Conservation (phyloP, 305 asterid genomes). For the Caryopteris hybrid region DNA sequence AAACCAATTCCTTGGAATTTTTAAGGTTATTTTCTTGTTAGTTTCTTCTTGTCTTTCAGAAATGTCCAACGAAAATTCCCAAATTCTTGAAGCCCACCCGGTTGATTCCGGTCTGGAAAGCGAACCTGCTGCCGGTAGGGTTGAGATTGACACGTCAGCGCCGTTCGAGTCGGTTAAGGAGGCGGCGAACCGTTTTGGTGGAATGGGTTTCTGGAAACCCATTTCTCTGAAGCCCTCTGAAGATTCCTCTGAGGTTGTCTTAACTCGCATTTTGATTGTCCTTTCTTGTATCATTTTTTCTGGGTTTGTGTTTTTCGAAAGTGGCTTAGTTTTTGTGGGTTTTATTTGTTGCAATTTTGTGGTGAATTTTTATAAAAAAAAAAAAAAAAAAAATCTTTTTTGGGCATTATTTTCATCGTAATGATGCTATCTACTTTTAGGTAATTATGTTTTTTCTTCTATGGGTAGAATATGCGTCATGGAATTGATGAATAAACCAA, state of each 20-base stretch:
- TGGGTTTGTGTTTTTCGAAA: constrained; percentile 5
- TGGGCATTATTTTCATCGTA: background rate
- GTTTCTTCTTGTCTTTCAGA: constrained; percentile 2
- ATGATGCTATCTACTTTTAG: background rate
- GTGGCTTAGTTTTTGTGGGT: background rate
- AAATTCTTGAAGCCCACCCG: constrained; percentile 13
- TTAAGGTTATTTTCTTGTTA: background rate
- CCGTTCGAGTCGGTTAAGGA: constrained; percentile 94
- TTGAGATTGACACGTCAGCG: constrained; percentile 84
- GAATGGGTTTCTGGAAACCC: constrained; percentile 94
- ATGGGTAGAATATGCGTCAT: background rate
- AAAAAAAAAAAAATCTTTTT: too few relatives aligned
- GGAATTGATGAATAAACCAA: background rate
- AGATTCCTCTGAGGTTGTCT: constrained; percentile 33
- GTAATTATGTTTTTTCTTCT: background rate
- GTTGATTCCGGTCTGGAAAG: constrained; percentile 22
- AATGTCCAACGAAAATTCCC: constrained; percentile 30
- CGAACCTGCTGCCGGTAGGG: constrained; percentile 30
- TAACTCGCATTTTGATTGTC: constrained; percentile 3
- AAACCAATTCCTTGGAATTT: background rate
- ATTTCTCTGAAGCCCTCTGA: constrained; percentile 33
- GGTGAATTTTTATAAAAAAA: background rate
- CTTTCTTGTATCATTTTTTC: background rate
- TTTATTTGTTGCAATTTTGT: background rate
- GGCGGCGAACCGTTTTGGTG: constrained; percentile 82